Evolutionary conservation across 371 early-diverging fungal genomes (phyloP).

Genomic region (Synchytrium microbalum): DNA sequence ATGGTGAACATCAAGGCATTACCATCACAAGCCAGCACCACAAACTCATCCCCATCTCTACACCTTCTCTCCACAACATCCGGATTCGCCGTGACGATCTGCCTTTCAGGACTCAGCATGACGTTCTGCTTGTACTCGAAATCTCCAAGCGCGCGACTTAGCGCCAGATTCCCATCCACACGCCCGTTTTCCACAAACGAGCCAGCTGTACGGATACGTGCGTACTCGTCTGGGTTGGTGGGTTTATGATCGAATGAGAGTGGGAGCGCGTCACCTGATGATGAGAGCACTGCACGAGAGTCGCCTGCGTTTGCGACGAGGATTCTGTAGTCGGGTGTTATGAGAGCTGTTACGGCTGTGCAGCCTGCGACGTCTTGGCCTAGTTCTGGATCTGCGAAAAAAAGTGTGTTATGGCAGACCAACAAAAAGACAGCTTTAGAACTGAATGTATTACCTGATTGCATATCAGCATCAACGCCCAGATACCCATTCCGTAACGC

Average conservation of each 20-base stretch:
- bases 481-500: slow-evolving; percentile 77
- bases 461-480: slow-evolving; percentile 68
- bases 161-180: slow-evolving; percentile 92
- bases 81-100: slow-evolving; percentile 85
- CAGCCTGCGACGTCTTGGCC: slow-evolving; percentile 96
- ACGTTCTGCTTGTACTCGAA: slow-evolving; percentile 85
- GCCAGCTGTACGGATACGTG: slow-evolving; percentile 78
- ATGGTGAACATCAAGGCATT: slow-evolving; percentile 19
- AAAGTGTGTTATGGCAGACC: too few relatives aligned
- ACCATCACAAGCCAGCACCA: slow-evolving; percentile 95
- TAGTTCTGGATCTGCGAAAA: too few relatives aligned
- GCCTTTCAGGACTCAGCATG: slow-evolving; percentile 67
- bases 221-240: slow-evolving; percentile 65
- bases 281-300: slow-evolving; percentile 78
- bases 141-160: slow-evolving; percentile 94
- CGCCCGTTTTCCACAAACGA: slow-evolving; percentile 92
- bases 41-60: slow-evolving; percentile 69
- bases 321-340: slow-evolving; percentile 58
- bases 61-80: slow-evolving; percentile 50
- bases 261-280: slow-evolving; percentile 58
- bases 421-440: too few relatives aligned
- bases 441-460: too few relatives aligned
- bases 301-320: slow-evolving; percentile 88
- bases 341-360: slow-evolving; percentile 79
- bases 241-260: slow-evolving; percentile 94